Percentiles rank a stretch among this genome's conserved stretches.
Evolutionary conservation across 441 rosid genomes (phyloP).

Genomic region (Syzygium syzygioides): DNA sequence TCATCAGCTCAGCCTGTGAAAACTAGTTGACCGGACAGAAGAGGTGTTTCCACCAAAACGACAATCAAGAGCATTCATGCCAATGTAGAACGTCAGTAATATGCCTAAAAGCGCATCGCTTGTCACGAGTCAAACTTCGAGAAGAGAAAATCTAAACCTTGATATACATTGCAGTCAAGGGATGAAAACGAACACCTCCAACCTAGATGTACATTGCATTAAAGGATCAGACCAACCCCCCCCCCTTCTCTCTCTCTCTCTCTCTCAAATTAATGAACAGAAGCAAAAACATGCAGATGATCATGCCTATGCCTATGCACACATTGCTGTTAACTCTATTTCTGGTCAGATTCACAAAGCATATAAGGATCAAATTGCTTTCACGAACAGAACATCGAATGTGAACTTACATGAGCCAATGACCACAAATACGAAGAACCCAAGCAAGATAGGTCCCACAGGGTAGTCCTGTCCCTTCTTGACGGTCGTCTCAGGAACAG

Average conservation of each 20-base stretch:
- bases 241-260: background rate
- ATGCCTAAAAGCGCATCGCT: background rate
- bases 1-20: background rate
- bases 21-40: background rate
- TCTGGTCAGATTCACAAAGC: background rate
- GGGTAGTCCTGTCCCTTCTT: constrained; percentile 86
- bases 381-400: background rate
- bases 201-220: background rate
- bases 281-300: background rate
- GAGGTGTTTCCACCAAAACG: background rate
- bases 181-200: background rate
- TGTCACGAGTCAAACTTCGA: background rate
- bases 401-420: constrained; percentile 76
- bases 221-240: background rate
- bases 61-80: background rate
- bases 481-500: constrained; percentile 65
- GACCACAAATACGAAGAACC: constrained; percentile 86
- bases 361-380: background rate
- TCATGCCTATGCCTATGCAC: background rate
- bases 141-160: background rate
- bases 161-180: background rate
- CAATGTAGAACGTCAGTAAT: background rate
- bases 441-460: constrained; percentile 77
- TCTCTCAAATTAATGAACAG: background rate
- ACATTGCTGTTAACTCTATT: background rate